Base-by-base conservation (phyloP, 2,329 filamentous ascomycete genomes). In the Nemania sp. region DNA sequence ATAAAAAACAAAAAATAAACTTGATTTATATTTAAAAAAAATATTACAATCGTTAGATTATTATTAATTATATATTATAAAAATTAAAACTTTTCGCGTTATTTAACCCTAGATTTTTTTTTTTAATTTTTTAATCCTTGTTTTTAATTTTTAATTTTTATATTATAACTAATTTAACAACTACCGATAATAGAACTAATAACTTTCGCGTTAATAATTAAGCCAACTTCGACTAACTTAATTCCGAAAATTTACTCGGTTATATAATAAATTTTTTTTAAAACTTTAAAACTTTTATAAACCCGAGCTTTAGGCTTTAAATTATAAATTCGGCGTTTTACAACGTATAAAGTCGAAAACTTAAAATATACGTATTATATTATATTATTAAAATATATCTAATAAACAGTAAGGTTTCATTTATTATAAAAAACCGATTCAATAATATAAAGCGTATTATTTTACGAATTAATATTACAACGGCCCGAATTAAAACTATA, bases 361-460 rank as follows among this genome's bases (percentile, higher is more conserved):
- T 37, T 20, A 28, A 30, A 24, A 33, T 45, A 34, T 34, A 37
- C 37, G 22, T 9, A n/a, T 8, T 24, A 15, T 39, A 39, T 19
- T 37, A 37, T 8, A 47, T 2, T 15, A 9, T n/a, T 12, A 28
- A 28, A 5, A 5, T 37, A 17, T 36, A 26, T 28, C 28, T 28
- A 28, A 28, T 28, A 34, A 37, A 7, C 39, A 47, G 30, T 45
- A 45, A 8, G 4, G 33, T 46, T 24, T 36, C 22, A 6, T n/a
- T 36, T 26, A 26, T 46, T 17, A 47, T 19, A 28, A 39, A 47
- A 47, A 15, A 34, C 12, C 9, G 12, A 39, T 24, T 47, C 22
- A 22, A 47, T 39, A 39, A 47, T 39, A 39, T 47, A 39, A 47
- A 47, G 15, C 5, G 9, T 30, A 28, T 47, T 28, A 22, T 47